Evolutionary conservation across 805 yeast genomes (phyloP).

Genomic region (Candida easanensis): DNA sequence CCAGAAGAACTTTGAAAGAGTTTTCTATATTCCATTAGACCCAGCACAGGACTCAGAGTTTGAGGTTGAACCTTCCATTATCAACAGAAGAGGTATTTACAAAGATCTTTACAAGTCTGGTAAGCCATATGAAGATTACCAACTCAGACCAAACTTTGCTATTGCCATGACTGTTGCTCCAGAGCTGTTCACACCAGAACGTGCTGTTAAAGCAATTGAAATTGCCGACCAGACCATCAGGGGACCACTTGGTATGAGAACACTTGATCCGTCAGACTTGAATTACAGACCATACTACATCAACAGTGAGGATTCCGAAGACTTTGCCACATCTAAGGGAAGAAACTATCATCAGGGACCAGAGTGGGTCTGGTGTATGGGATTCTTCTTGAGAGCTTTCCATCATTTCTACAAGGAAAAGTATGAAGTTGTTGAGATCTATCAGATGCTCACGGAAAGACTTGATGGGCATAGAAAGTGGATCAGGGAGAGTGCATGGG

Average conservation of each 20-base stretch:
- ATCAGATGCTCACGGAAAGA: constrained; percentile 58
- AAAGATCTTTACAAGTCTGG: constrained; percentile 82
- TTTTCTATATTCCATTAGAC: constrained; percentile 72
- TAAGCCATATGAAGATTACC: constrained; percentile 91
- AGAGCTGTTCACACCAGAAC: constrained; percentile 66
- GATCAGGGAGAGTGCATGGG: constrained; percentile 82
- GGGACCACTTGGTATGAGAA: constrained; percentile 90
- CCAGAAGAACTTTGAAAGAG: constrained; percentile 72
- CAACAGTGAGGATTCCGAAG: constrained; percentile 76
- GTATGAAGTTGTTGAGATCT: constrained; percentile 44
- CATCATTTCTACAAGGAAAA: constrained; percentile 45
- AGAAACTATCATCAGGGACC: constrained; percentile 98
- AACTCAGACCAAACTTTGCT: constrained; percentile 86
- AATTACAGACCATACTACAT: constrained; percentile 88
- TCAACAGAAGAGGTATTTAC: constrained; percentile 91
- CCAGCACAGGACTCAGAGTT: constrained; percentile 57
- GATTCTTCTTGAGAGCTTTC: constrained; percentile 83
- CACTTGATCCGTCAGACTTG: constrained; percentile 88
- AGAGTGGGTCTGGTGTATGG: constrained; percentile 94
- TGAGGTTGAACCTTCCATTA: constrained; percentile 58
- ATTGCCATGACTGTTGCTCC: constrained; percentile 96
- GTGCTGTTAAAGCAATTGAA: constrained; percentile 63
- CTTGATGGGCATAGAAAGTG: constrained; percentile 64
- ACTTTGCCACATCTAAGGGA: constrained; percentile 92
- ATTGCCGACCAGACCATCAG: constrained; percentile 71